These are phyloP conservation scores for Metschnikowia matae DNA, from an alignment of 805 yeast species.

Conservation along the genomic window DNA sequence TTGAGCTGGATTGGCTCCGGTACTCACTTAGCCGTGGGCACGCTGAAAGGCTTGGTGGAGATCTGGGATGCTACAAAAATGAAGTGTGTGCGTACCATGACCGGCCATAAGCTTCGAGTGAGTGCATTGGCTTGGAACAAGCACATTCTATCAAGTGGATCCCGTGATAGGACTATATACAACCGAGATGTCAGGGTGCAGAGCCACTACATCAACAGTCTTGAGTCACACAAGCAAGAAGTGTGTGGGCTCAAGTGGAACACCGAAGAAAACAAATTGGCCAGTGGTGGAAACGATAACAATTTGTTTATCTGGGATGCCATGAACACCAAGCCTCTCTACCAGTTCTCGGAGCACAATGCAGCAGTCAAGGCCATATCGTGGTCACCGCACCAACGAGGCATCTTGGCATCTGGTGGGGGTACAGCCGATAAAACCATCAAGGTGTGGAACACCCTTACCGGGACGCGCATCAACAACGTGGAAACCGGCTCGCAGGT, in stretches of 20 bases:
- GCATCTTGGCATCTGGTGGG: conserved; percentile 91
- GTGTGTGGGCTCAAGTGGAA: conserved; percentile 97
- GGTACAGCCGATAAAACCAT: conserved; percentile 92
- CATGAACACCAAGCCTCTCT: conserved; percentile 58
- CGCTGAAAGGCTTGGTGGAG: conserved; percentile 80
- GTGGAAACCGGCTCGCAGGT: conserved; percentile 97
- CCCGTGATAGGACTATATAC: conserved; percentile 76
- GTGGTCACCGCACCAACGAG: conserved; percentile 97
- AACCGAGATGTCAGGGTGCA: conserved; percentile 91
- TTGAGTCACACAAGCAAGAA: conserved; percentile 83
- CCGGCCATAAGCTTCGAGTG: conserved; percentile 84
- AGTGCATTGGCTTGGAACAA: conserved; percentile 93
- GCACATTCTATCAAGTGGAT: conserved; percentile 82
- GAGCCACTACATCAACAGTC: conserved; percentile 68
- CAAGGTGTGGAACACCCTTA: conserved; percentile 87
- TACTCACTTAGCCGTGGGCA: conserved; percentile 91
- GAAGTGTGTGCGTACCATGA: conserved; percentile 83
- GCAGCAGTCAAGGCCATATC: conserved; percentile 97
- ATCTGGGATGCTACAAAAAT: conserved; percentile 88
- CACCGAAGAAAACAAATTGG: conserved; percentile 82
- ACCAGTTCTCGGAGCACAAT: conserved; percentile 73
- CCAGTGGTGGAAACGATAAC: conserved; percentile 95
- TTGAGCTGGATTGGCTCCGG: conserved; percentile 93
- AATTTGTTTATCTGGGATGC: conserved; percentile 87
- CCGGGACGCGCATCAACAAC: conserved; percentile 68